Base-by-base conservation (phyloP, 2,329 filamentous ascomycete species). In the Bipolaris oryzae region DNA sequence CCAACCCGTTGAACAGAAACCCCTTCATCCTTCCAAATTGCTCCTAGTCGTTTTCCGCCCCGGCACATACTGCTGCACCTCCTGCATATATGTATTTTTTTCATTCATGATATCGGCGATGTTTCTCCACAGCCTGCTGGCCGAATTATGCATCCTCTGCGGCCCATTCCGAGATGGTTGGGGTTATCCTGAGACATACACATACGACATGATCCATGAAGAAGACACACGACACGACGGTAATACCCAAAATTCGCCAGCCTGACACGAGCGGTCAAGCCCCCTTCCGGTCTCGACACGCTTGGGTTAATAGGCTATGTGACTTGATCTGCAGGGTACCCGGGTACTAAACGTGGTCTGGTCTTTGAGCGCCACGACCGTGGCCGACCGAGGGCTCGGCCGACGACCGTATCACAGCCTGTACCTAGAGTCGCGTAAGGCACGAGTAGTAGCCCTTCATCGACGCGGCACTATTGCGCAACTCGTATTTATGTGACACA, bases 21-120 rank as follows among this genome's bases (percentile, higher is more conserved):
- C 7, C 35, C 23, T 50, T 33, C 47, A 61, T 33, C 44, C 58
- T 61, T 57, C 61, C 53, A 58, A 15, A 57, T 57, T 42, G 42
- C 46, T 7, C 20, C 41, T 57, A 53, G 53, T 41, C 20, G 20
- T 23, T 15, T 10, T 5, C 38, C 20, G 21, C 25, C 9, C 20
- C 15, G 38, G 9, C 20, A 39, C 50, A 48, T 46, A 43, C 50
- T 57, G 45, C 44, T 57, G 55, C 46, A 60, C 23, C 48, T 49
- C 45, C 43, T 33, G 43, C 50, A 10, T 21, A 35, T 38, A 7
- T 38, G 3, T 41, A 15, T 25, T 53, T 48, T 53, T 41, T 31
- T 53, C 31, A 28, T 33, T 42, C 25, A 9, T 28, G 25, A 23
- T 41, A 45, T 51, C 53, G 28, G 41, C 53, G 37, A 47, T 46